Base-by-base conservation (phyloP, 2,329 filamentous ascomycete genomes). In the Metarhizium guizhouense region DNA sequence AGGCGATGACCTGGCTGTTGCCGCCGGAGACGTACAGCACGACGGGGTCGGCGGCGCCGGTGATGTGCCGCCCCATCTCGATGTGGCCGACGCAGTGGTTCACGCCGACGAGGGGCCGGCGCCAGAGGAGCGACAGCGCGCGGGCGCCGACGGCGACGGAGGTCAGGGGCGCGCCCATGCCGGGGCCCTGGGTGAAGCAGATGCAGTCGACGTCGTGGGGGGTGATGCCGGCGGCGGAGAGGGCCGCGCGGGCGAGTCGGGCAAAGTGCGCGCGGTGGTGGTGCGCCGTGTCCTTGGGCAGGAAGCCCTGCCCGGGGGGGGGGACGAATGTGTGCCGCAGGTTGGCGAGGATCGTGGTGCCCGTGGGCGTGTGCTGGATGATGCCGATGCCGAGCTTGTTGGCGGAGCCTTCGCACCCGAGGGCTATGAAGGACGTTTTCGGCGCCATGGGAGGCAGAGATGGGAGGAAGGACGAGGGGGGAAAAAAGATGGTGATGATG, bases 31-130 rank as follows among this genome's bases (percentile, higher is more conserved):
- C 94, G 72, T 99, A 99, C 43, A 99, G 78, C 51, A 99, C 94
- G 40, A 97, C 92, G 0, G 94, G 94, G 72, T 99, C 93, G 29
- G 82, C 76, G 16, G 94, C 91, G 57, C 90, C 88, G 4, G 94
- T 97, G 68, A 99, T 96, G 57, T 88, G 82, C 52, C 94, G 82
- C 36, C 94, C 94, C 94, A 99, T 99, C 76, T 99, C 94, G 65
- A 99, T 97, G 72, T 99, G 94, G 47, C 94, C 94, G 51, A 99
- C 89, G 72, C 94, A 99, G 74, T 99, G 94, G 73, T 99, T 99
- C 30, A 99, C 94, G 29, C 91, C 93, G 3, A 99, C 86, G 42
- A 99, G 77, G n/a, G 88, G 85, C 71, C 90, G 90, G 54, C 77
- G 80, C 94, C 94, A 99, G 16, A 99, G 79, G 57, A 96, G 74